Evolutionary conservation across 2,329 filamentous ascomycete genomes (phyloP), one percentile per base, ranked within the genome.

Genomic region (Aspergillus tubingensis): DNA sequence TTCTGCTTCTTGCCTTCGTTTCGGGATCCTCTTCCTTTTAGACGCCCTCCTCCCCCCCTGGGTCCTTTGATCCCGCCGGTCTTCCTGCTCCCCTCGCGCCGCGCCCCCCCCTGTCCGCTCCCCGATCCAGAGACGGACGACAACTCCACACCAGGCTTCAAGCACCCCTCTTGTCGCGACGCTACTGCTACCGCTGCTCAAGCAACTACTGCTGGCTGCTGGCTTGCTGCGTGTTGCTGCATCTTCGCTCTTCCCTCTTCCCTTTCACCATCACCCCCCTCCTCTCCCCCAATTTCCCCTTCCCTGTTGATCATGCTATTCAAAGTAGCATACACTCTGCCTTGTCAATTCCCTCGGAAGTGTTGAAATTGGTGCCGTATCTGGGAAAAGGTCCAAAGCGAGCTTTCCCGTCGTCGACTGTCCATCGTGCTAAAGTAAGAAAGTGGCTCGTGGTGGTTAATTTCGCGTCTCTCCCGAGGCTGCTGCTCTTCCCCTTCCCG

Each of bases 251-350:
- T 47, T 48, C n/a, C 50, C 38, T 55, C 25, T 55, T 36, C 32
- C 17, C 41, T 15, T 44, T 32, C 49, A 39, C 41, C 58, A 30
- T 32, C 49, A 39, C 36, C 58, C 38, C 50, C 49, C 27, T 4
- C 50, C 49, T 57, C 44, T 54, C 50, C 52, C 48, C 53, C 52
- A 38, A 64, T 53, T 49, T 57, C 48, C 58, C 41, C 52, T 43
- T 50, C 38, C 60, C 60, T 63, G 65, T 67, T 69, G 69, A 68
- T 63, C 61, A 67, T 72, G 70, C 58, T 62, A 58, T 52, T 62
- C 62, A 57, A 50, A 61, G 55, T 62, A 61, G 63, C 51, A 48
- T 58, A 53, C 59, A 57, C 52, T 57, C 55, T 63, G 60, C 55
- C 58, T 62, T 55, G 60, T 66, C 67, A 68, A 67, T 70, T 66